A percentile compares a stretch with the other conserved stretches of the same genome.
Evolutionary conservation across 225 moss, liverwort and hornwort genomes (phyloP).

Genomic region (Antitrichia curtipendula): DNA sequence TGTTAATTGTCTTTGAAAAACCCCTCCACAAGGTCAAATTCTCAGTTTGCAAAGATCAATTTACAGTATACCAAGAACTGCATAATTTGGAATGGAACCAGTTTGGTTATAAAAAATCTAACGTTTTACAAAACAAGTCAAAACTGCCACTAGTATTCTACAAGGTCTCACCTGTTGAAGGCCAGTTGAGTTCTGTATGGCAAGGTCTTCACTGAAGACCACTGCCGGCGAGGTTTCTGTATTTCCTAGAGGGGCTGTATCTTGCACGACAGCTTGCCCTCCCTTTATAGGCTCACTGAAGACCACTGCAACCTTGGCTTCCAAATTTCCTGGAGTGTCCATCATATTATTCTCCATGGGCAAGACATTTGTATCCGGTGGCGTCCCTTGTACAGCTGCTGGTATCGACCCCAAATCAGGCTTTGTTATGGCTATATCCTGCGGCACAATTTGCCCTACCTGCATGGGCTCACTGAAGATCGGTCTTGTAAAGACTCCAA

Average conservation of each 20-base stretch:
- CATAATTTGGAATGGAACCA: background rate
- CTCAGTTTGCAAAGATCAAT: background rate
- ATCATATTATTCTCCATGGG: background rate
- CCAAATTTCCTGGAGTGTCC: background rate
- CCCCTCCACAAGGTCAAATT: background rate
- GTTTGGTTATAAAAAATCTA: background rate
- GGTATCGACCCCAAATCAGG: background rate
- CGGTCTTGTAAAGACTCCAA: conserved; percentile 3
- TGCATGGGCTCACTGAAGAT: conserved; percentile 2
- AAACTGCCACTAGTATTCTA: background rate
- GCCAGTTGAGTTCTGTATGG: background rate
- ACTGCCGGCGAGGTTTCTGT: background rate
- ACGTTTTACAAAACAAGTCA: background rate
- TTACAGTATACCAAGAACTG: background rate
- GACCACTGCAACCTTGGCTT: background rate
- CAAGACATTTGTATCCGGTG: background rate
- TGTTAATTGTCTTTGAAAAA: background rate
- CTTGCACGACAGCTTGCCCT: background rate
- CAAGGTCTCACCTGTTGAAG: background rate
- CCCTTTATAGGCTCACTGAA: background rate
- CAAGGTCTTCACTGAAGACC: background rate
- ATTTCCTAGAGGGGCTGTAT: background rate
- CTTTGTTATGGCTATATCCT: background rate
- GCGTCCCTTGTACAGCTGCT: background rate
- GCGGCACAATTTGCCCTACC: background rate